phyloP scores from a whole-genome alignment of 2,329 filamentous ascomycete genomes.

The Ciborinia camelliae region DNA sequence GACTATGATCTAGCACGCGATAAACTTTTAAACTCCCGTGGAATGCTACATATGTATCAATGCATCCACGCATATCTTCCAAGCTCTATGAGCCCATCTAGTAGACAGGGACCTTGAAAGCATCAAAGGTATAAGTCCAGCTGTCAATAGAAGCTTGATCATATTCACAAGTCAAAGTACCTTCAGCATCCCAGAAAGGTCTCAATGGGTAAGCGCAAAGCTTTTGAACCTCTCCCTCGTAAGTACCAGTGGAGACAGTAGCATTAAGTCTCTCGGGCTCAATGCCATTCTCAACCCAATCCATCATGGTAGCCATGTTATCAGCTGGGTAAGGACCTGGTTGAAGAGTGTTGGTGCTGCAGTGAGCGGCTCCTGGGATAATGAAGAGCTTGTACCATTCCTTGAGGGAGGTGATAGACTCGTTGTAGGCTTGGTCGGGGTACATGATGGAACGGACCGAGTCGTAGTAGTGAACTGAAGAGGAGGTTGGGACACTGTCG shows the following conservation, averaged over 20 bases:
- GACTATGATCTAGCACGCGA: background rate
- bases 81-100: too few relatives aligned
- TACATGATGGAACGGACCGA: constrained; percentile 52
- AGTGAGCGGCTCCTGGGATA: constrained; percentile 53
- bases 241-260: constrained; percentile 36
- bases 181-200: constrained; percentile 35
- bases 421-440: constrained; percentile 40
- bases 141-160: constrained; percentile 32
- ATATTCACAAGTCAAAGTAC: constrained; percentile 33
- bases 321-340: constrained; percentile 45
- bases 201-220: constrained; percentile 43
- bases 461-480: constrained; percentile 54
- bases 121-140: constrained; percentile 34
- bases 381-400: constrained; percentile 56
- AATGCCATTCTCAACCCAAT: constrained; percentile 60
- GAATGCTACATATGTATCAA: background rate
- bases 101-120: constrained; percentile 25
- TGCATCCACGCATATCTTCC: too few relatives aligned
- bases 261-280: constrained; percentile 41
- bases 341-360: constrained; percentile 45
- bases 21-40: background rate
- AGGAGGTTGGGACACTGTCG: constrained; percentile 49
- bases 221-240: constrained; percentile 39
- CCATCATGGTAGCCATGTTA: constrained; percentile 67
- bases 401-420: constrained; percentile 42